phyloP scores from a whole-genome alignment of 108 stramenopile genomes.

The Skeletonema costatum region DNA sequence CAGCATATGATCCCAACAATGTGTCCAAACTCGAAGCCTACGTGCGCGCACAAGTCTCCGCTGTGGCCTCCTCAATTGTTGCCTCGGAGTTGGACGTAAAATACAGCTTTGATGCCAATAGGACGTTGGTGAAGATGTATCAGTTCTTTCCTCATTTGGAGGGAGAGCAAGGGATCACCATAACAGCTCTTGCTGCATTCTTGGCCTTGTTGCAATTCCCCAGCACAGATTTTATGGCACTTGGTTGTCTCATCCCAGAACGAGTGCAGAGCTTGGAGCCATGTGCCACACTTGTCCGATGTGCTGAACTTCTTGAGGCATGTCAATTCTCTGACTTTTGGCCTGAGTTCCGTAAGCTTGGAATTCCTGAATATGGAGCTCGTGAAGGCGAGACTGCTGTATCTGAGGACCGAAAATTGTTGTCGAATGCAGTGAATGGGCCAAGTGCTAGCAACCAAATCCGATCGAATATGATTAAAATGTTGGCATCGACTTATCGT shows the following conservation, averaged over 20 bases:
- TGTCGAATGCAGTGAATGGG: conserved; percentile 44
- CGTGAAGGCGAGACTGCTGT: conserved; percentile 50
- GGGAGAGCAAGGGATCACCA: conserved; percentile 24
- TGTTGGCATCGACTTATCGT: conserved; percentile 70
- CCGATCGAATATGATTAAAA: conserved; percentile 57
- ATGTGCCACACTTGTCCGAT: conserved; percentile 62
- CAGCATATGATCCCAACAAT: conserved; percentile 60
- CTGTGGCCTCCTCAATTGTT: conserved; percentile 51
- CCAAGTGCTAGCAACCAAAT: conserved; percentile 43
- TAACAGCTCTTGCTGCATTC: conserved; percentile 51
- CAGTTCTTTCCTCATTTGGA: conserved; percentile 71
- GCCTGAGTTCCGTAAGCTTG: conserved; percentile 56
- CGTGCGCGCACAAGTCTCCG: conserved; percentile 73
- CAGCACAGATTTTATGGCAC: conserved; percentile 70
- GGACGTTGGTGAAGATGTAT: conserved; percentile 76
- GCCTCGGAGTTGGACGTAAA: conserved; percentile 37
- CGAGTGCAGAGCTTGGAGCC: conserved; percentile 60
- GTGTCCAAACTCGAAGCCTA: conserved; percentile 69
- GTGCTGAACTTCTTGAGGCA: conserved; percentile 64
- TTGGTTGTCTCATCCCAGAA: conserved; percentile 76
- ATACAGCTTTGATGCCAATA: conserved; percentile 83
- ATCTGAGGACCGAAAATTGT: conserved; percentile 39
- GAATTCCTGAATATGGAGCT: conserved; percentile 50
- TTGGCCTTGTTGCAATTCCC: conserved; percentile 73
- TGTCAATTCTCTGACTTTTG: conserved; percentile 84